Evolutionary conservation across 2,329 filamentous ascomycete genomes (phyloP).

Genomic region (Myriangium duriaei): DNA sequence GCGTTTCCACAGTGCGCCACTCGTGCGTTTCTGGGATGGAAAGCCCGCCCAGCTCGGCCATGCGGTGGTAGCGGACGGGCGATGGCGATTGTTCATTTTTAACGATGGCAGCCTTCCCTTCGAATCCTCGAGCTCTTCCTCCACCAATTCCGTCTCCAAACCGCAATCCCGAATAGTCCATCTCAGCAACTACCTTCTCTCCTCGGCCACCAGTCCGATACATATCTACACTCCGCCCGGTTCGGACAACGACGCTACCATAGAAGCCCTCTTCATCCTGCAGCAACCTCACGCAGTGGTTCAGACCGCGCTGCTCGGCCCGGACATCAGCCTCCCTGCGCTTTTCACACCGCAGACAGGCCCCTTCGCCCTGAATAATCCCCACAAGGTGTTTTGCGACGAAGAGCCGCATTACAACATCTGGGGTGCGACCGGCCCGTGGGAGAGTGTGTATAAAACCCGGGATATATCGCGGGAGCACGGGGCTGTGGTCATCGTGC

Average conservation of each 20-base stretch:
- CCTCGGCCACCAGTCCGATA: constrained; percentile 14
- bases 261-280: constrained; percentile 39
- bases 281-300: constrained; percentile 34
- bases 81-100: constrained; percentile 24
- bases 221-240: constrained; percentile 25
- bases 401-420: constrained; percentile 25
- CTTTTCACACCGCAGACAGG: constrained; percentile 33
- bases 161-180: neutral
- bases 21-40: constrained; percentile 22
- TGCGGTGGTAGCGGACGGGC: constrained; percentile 22
- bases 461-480: constrained; percentile 45
- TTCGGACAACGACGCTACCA: constrained; percentile 32
- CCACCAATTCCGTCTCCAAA: neutral
- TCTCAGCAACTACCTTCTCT: constrained; percentile 10
- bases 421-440: constrained; percentile 26
- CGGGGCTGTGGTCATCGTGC: constrained; percentile 47
- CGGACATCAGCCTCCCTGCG: constrained; percentile 19
- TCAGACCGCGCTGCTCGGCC: constrained; percentile 20
- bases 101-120: constrained; percentile 7
- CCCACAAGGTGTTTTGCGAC: constrained; percentile 34
- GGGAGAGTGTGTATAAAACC: constrained; percentile 37
- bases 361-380: constrained; percentile 22
- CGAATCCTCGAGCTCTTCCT: neutral
- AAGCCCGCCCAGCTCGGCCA: constrained; percentile 24
- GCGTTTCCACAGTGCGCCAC: constrained; percentile 21